These are phyloP conservation scores for Raphanus hybrid DNA, from an alignment of 441 rosid genomes.

Conservation along the genomic window DNA sequence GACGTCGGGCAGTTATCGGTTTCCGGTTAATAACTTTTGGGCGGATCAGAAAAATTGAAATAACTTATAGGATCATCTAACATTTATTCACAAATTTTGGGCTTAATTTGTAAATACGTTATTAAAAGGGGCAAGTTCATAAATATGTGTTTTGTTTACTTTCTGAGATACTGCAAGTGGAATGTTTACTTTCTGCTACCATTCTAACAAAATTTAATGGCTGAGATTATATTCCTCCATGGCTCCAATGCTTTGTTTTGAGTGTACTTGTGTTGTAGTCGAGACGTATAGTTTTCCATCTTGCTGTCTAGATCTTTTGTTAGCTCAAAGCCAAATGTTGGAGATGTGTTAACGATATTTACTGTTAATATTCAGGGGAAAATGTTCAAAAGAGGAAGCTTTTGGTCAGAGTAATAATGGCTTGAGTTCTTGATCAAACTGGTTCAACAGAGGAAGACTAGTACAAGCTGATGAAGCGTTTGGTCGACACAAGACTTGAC, in stretches of 20 bases:
- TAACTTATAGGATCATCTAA: not conserved
- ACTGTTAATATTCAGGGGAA: too few relatives aligned
- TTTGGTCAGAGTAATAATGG: too few relatives aligned
- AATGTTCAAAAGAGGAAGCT: too few relatives aligned
- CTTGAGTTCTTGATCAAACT: conserved; percentile 46
- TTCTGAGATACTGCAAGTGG: conserved; percentile 6
- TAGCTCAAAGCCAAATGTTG: too few relatives aligned
- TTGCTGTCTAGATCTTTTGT: too few relatives aligned
- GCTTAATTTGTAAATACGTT: not conserved
- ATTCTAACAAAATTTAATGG: not conserved
- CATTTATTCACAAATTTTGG: not conserved
- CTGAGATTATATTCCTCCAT: not conserved
- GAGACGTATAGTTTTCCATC: too few relatives aligned
- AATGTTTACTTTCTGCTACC: conserved; percentile 2
- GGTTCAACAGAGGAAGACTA: conserved; percentile 47
- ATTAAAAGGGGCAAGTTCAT: not conserved
- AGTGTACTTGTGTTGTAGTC: too few relatives aligned
- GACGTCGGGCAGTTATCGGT: conserved; percentile 4
- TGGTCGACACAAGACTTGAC: not conserved
- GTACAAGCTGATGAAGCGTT: conserved; percentile 53
- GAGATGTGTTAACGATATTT: too few relatives aligned
- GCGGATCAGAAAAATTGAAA: not conserved
- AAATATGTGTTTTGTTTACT: not conserved
- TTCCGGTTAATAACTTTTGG: not conserved
- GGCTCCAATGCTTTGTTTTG: too few relatives aligned